phyloP scores from a whole-genome alignment of 2,329 filamentous ascomycete genomes.

The Diaporthe vaccinii region DNA sequence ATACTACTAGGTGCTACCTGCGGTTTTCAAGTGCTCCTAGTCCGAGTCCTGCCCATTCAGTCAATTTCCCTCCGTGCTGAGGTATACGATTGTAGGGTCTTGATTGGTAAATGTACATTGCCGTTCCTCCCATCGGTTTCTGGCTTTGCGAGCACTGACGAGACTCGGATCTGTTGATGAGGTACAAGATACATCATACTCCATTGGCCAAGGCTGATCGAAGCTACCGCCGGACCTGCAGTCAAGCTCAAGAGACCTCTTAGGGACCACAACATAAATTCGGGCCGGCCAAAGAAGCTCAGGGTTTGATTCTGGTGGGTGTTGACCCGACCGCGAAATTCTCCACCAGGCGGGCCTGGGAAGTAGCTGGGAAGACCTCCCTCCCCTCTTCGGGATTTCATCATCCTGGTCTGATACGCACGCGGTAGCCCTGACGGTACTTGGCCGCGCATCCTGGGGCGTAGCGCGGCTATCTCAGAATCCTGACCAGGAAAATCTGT shows the following conservation, averaged over 20 bases:
- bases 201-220: constrained; percentile 5
- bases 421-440: constrained; percentile 4
- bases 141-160: neutral
- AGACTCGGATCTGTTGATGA: neutral
- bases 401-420: constrained; percentile 35
- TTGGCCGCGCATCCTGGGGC: constrained; percentile 24
- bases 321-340: constrained; percentile 9
- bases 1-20: neutral
- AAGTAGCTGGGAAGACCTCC: neutral
- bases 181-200: neutral
- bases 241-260: neutral
- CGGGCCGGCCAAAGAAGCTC: constrained; percentile 21
- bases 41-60: neutral
- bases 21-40: neutral
- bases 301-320: constrained; percentile 2
- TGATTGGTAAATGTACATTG: neutral
- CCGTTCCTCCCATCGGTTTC: neutral
- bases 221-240: constrained; percentile 28
- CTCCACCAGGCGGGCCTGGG: constrained; percentile 30
- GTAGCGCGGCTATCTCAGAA: constrained; percentile 36
- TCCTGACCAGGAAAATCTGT: neutral
- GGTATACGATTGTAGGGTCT: neutral
- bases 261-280: constrained; percentile 8
- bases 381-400: constrained; percentile 9
- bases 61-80: neutral